A percentile compares a stretch with the other conserved stretches of the same genome.
phyloP scores from a whole-genome alignment of 2,329 filamentous ascomycete species.

The Fusarium dlaminii region DNA sequence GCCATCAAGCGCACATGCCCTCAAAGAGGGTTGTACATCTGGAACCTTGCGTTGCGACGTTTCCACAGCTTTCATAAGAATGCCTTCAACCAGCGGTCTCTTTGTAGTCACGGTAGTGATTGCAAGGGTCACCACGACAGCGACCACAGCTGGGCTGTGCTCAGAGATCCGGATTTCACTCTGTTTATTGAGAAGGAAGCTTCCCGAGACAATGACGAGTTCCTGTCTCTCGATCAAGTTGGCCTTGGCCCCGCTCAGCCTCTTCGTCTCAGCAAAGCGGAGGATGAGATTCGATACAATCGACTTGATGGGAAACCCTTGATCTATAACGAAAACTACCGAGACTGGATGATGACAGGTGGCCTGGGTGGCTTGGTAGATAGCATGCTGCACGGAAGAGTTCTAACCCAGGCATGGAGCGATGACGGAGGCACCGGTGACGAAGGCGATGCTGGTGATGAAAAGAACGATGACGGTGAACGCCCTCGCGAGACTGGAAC shows the following conservation, averaged over 20 bases:
- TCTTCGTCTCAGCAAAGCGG: neutral
- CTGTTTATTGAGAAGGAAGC: neutral
- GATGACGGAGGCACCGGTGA: too few relatives aligned
- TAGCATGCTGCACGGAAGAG: neutral
- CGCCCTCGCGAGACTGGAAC: neutral
- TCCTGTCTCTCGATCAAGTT: neutral
- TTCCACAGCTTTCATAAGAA: conserved; percentile 7
- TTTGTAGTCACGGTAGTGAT: neutral
- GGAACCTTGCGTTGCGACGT: conserved; percentile 5
- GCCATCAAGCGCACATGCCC: neutral
- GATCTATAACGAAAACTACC: neutral
- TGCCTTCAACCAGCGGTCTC: neutral
- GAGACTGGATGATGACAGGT: neutral
- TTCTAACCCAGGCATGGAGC: neutral
- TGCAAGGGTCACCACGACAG: neutral
- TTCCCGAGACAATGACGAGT: neutral
- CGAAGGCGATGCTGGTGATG: too few relatives aligned
- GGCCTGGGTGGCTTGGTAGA: neutral
- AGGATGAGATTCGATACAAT: neutral
- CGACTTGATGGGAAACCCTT: neutral
- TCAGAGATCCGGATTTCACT: neutral
- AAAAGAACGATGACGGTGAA: neutral
- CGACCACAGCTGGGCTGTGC: neutral
- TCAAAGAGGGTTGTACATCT: neutral
- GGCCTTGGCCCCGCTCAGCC: neutral